Evolutionary conservation across 306 rosid genomes (phyloP).

Genomic region (Arachis hypogaea): DNA sequence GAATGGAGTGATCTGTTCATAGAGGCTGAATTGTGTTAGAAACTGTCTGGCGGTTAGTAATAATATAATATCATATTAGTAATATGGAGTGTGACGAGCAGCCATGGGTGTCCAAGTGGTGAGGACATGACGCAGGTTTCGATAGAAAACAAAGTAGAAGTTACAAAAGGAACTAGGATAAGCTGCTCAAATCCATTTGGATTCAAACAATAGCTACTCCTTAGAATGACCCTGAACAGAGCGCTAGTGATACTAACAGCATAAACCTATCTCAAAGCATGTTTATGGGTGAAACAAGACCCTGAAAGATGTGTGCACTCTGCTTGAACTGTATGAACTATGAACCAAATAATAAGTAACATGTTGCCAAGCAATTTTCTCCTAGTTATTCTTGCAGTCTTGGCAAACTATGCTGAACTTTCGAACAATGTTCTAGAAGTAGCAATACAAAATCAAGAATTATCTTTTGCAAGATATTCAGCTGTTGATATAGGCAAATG

Average conservation of each 20-base stretch:
- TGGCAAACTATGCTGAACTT: conserved; percentile 12
- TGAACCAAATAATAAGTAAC: conserved; percentile 20
- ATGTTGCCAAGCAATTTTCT: conserved; percentile 5
- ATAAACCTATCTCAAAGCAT: conserved; percentile 4
- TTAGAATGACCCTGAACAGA: background rate
- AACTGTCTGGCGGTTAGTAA: background rate
- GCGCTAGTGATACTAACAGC: background rate
- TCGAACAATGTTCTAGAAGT: background rate
- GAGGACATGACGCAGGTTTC: background rate
- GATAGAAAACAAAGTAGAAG: background rate
- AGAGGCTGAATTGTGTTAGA: conserved; percentile 10
- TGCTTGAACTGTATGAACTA: background rate
- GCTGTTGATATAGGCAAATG: background rate
- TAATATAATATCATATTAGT: conserved; percentile 4
- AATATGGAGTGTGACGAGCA: conserved; percentile 10
- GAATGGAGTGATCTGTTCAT: conserved; percentile 12
- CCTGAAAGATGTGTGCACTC: conserved; percentile 6
- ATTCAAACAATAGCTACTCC: background rate
- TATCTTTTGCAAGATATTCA: background rate
- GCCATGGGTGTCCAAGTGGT: conserved; percentile 23
- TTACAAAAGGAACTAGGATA: background rate
- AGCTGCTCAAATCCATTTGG: conserved; percentile 6
- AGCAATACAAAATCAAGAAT: background rate
- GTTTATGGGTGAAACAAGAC: background rate
- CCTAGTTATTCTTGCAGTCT: conserved; percentile 5